These are phyloP conservation scores for Cudoniella acicularis DNA, from an alignment of 495 filamentous ascomycete genomes.

Conservation along the genomic window DNA sequence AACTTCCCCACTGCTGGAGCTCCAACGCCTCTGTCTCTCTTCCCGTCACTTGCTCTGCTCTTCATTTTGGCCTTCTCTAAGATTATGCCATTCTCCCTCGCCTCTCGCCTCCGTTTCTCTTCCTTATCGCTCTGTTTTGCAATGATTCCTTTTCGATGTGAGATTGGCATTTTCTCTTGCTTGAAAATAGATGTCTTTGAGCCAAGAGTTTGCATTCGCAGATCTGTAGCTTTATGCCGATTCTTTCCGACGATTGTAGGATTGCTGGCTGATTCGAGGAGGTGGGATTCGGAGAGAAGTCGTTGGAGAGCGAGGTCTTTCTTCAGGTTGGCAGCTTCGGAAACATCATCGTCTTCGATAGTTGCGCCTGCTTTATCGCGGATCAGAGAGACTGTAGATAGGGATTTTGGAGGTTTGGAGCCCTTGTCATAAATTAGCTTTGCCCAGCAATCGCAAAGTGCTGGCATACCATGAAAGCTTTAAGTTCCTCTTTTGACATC, in stretches of 20 bases:
- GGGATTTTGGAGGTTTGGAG: slow-evolving; percentile 40
- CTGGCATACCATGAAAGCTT: slow-evolving; percentile 67
- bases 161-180: slow-evolving; percentile 81
- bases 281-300: slow-evolving; percentile 86
- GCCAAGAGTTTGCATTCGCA: slow-evolving; percentile 76
- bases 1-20: slow-evolving; percentile 77
- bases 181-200: slow-evolving; percentile 67
- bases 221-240: slow-evolving; percentile 72
- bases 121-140: slow-evolving; percentile 62
- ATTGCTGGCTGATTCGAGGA: slow-evolving; percentile 65
- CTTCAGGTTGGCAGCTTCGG: slow-evolving; percentile 66
- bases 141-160: slow-evolving; percentile 73
- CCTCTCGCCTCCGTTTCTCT: slow-evolving; percentile 66
- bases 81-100: slow-evolving; percentile 85
- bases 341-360: slow-evolving; percentile 35
- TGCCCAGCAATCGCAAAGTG: slow-evolving; percentile 2
- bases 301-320: slow-evolving; percentile 91
- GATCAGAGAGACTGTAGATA: slow-evolving; percentile 31
- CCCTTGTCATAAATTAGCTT: slow-evolving; percentile 38
- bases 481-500: slow-evolving; percentile 64
- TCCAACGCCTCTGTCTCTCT: slow-evolving; percentile 64
- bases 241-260: slow-evolving; percentile 60
- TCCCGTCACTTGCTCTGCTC: slow-evolving; percentile 36
- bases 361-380: slow-evolving; percentile 21
- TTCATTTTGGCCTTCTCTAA: slow-evolving; percentile 63